Evolutionary conservation across 345 rosid species (phyloP), one percentile per base, ranked within the genome.

Genomic region (Balakata baccata): DNA sequence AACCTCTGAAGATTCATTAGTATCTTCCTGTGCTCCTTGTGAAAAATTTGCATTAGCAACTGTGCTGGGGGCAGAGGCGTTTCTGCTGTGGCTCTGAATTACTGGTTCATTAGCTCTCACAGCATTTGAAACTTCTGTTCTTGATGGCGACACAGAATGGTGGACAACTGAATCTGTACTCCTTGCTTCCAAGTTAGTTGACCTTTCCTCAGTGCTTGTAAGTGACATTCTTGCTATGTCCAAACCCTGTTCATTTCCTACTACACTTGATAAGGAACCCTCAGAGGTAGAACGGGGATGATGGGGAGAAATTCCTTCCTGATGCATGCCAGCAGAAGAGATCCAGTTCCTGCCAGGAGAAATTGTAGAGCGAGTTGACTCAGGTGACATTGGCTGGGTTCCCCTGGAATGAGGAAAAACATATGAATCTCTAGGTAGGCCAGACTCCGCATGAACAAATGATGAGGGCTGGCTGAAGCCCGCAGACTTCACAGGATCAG

Each of bases 271-370:
- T 76, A 86, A 78, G 70, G 87, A 80, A 84, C 80, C 78, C 34
- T 86, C 91, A 22, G 90, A 88, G 67, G 84, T 77, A 68, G 98
- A 88, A 50, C 77, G 79, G 0, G 88, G 85, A 87, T 87, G 97
- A 25, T 82, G 74, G n/a, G 86, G 90, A 75, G 95, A 87, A 68
- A 78, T 71, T 63, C 79, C 87, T 66, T 81, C 91, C 56, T 76
- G 77, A 66, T 78, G 84, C 72, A 66, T 68, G 64, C 76, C 87
- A 65, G 84, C 60, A 61, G 90, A 81, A 14, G 82, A 77, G 59
- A 77, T 65, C 66, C 82, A 64, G 47, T 78, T 86, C 75, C 73
- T 82, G 50, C 78, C 85, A 29, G 86, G 85, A 1, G 86, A 85
- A 70, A 82, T 89, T 68, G 71, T 75, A 64, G 85, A 73, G 45